Evolutionary conservation across 208 protist species (phyloP), one percentile per base, ranked within the genome.

Genomic region (Leishmania gerbilli): DNA sequence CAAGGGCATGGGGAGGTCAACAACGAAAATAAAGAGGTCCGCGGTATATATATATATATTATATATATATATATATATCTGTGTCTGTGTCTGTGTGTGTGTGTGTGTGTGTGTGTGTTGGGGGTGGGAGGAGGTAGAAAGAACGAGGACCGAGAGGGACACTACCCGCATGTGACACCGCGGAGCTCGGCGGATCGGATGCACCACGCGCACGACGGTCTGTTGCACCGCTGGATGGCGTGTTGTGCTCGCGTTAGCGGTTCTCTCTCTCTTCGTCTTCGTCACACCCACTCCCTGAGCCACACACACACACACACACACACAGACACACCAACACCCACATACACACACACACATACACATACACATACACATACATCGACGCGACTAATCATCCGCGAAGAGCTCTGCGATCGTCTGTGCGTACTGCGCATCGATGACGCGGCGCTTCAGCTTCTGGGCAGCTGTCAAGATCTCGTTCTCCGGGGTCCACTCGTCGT

Each of bases 401-500:
- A 97, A 98, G 17, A 97, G 75, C 37, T 90, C 75, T 21, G 74
- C 64, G 74, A 98, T 98, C 7, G 84, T 74, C 17, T 86, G 74
- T n/a, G 83, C 88, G 84, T 97, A 97, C 24, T 84, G 67, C 31
- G 77, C 79, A 17, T 93, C 88, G 76, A 98, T 94, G 5, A 85
- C 77, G 55, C 83, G 81, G 31, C 93, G 88, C 81, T 94, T 93
- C 58, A 98, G 80, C 85, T 97, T 97, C 84, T 93, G 84, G 19
- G 95, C 89, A 6, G 95, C 93, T 9, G 95, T 97, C 34, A 96
- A 69, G 2, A 95, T 71, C 40, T 87, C 88, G 81, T 96, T 98
- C 81, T 98, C 92, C 2, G 92, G 89, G 2, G 93, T 96, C 95
- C 95, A 98, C 74, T 95, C 90, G 42, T 96, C 93, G 27, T 84